Evolutionary conservation across 225 moss, liverwort and hornwort genomes (phyloP), one percentile per base, ranked within the genome.

Genomic region (Takakia lepidozioides): DNA sequence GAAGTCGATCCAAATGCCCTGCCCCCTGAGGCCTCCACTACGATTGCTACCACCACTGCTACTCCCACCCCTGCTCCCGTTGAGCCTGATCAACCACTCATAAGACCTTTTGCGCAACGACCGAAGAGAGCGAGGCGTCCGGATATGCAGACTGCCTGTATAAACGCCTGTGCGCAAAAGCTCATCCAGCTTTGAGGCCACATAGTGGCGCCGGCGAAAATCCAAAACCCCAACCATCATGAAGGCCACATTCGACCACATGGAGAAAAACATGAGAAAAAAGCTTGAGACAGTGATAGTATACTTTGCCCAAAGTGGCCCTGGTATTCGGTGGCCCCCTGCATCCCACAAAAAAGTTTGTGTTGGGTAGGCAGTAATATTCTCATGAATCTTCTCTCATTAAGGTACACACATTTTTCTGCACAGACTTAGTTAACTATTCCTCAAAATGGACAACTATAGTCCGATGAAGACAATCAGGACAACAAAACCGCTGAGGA

Each of bases 161-260:
- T 98, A 98, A 10, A 74, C 57, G 40, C 87, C 75, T 15, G 74
- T 87, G 41, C 85, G 80, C 48, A 91, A 65, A 53, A 98, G 70
- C 49, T 98, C 98, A 67, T 98, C 83, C 48, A 98, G 76, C 54
- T 87, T 98, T 43, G 64, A 46, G 16, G 87, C 82, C 46, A 83
- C 62, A 51, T 85, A 98, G 59, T 98, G 87, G 39, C 98, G 84
- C 44, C 98, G 67, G 51, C 98, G 77, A 43, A 98, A 74, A 58
- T 98, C 98, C 73, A 98, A 51, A 36, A 98, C 59, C 27, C 98
- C 98, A 43, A 98, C 72, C 91, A 98, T 91, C 98, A 98, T 91
- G 52, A 98, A 98, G 29, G 64, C 85, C 35, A 87, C 67, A 62
- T 87, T 98, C 47, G 91, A 91, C 55, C 67, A 61, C 59, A 87